Evolutionary conservation across 2,329 filamentous ascomycete genomes (phyloP), one percentile per base, ranked within the genome.

Genomic region (Chalaropsis thielavioides): DNA sequence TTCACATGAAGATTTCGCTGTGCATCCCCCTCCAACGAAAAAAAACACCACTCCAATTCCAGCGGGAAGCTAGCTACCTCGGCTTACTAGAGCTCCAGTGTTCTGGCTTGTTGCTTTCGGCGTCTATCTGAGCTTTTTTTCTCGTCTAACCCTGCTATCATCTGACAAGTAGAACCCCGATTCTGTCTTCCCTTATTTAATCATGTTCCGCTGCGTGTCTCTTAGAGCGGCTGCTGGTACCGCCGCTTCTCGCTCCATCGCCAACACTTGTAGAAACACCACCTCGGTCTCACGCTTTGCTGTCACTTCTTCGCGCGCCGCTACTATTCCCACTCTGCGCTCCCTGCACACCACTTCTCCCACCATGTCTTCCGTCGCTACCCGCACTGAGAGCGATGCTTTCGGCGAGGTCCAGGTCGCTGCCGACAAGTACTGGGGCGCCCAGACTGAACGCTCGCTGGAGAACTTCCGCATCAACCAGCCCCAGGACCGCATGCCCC

Each of bases 401-500:
- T 97, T 97, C 81, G 94, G 94, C 78, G 91, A 95, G 80, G 84
- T 99, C 76, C 85, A 96, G 80, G 92, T 97, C 71, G 83, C 88
- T 51, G 82, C 83, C 69, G 90, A 96, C 84, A 92, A 88, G 81
- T 99, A 99, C 83, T 99, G 94, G 92, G 94, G 94, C 74, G 92
- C 92, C 68, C 92, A 96, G 82, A 96, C 92, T 64, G 88, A 96
- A 83, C 87, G 92, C 70, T 97, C 92, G 63, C 83, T 97, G 75
- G 87, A 89, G 77, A 99, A 99, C 82, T 99, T 99, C 83, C 88
- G 88, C 76, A 97, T 99, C 85, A 97, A 97, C 80, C 94, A 97
- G 82, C 94, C 94, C 68, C 90, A 96, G 78, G 94, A 99, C 75
- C 91, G 94, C 75, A 97, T 97, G 92, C 94, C 94, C 61, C 87